Evolutionary conservation across 495 filamentous ascomycete genomes (phyloP).

Genomic region (Aspergillus olivimuriae): DNA sequence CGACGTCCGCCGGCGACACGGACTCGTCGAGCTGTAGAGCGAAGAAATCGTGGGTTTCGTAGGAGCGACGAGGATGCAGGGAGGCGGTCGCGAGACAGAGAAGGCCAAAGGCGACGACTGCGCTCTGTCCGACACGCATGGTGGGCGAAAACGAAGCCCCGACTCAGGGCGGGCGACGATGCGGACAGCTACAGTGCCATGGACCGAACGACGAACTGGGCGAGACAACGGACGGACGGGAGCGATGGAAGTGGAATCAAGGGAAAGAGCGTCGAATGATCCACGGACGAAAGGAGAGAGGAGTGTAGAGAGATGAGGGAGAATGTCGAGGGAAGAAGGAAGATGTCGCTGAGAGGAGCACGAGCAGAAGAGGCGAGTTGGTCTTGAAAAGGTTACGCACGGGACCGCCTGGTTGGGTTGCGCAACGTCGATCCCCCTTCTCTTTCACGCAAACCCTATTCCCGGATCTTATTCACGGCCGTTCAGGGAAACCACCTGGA

Average conservation of each 20-base stretch:
- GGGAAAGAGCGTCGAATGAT: no score
- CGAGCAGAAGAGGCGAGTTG: no score
- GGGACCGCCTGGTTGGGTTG: no score
- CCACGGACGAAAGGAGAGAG: no score
- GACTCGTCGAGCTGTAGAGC: constrained; percentile 70
- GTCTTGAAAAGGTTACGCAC: no score
- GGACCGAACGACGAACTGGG: constrained; percentile 2
- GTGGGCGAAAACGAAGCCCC: constrained; percentile 7
- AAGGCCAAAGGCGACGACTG: constrained; percentile 35
- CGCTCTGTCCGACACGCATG: constrained; percentile 33
- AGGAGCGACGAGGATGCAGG: constrained; percentile 50
- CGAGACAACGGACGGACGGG: no score
- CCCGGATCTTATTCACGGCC: no score
- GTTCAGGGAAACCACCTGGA: no score
- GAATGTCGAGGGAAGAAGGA: neutral
- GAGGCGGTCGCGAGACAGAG: constrained; percentile 32
- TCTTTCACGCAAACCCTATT: no score
- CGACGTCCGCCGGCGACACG: constrained; percentile 63
- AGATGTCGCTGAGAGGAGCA: no score
- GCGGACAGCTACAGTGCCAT: constrained; percentile 27
- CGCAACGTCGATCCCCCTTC: no score
- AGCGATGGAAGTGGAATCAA: neutral
- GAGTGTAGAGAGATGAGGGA: no score
- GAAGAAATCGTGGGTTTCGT: constrained; percentile 79
- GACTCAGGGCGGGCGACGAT: constrained; percentile 11